Evolutionary conservation across 768 basidiomycete species (phyloP).

Genomic region (Amanita inopinata): DNA sequence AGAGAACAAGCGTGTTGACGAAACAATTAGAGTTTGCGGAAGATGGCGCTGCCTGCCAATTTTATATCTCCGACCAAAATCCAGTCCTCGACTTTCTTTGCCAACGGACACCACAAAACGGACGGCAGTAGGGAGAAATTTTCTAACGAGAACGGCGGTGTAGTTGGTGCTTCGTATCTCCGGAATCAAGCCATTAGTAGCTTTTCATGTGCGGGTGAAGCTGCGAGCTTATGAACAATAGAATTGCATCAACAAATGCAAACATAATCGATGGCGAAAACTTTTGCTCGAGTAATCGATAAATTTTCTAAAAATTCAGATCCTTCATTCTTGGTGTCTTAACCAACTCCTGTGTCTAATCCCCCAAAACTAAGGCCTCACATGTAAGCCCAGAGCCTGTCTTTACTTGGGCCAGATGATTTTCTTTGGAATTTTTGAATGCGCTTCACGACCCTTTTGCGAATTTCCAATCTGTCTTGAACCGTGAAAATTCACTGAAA

Average conservation of each 20-base stretch:
- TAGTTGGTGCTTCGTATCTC: too few relatives aligned
- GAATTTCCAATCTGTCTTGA: background rate
- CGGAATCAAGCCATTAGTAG: too few relatives aligned
- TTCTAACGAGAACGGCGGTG: too few relatives aligned
- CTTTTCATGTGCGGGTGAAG: background rate
- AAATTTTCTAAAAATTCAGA: slow-evolving; percentile 4
- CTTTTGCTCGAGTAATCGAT: slow-evolving; percentile 2
- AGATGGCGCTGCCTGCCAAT: background rate
- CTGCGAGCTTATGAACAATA: too few relatives aligned
- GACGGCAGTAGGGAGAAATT: too few relatives aligned
- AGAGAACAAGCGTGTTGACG: too few relatives aligned
- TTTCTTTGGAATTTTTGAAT: background rate
- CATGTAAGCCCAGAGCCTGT: slow-evolving; percentile 4
- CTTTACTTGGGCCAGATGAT: background rate
- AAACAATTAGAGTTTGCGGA: background rate
- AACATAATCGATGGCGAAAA: slow-evolving; percentile 1
- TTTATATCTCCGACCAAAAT: background rate
- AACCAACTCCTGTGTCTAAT: background rate
- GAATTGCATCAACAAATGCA: slow-evolving; percentile 5
- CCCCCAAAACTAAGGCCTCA: background rate
- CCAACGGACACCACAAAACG: background rate
- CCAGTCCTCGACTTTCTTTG: too few relatives aligned
- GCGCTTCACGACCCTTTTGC: background rate
- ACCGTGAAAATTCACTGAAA: slow-evolving; percentile 6
- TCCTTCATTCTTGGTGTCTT: background rate